Evolutionary conservation across 176 grass and related monocot species (phyloP), one percentile per base, ranked within the genome.

Genomic region (Otatea glauca): DNA sequence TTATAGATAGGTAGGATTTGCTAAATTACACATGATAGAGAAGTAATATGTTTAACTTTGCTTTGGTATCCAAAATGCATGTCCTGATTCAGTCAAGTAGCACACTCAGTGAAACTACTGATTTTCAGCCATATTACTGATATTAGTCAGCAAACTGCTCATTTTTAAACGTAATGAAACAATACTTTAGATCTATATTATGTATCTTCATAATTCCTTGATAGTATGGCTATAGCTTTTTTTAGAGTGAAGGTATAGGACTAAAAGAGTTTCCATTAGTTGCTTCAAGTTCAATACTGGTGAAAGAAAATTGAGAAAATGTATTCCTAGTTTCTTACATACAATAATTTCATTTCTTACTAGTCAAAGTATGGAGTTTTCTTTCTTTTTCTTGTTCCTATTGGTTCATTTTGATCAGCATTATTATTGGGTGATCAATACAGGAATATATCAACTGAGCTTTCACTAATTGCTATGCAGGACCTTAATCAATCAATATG

Each of bases 401-500:
- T 79, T 35, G 61, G n/a, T 65, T 20, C 21, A 79, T 56, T 65
- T 88, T 48, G 42, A 58, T 80, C 18, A 74, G 38, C 1, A 75
- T 76, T 85, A 20, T 32, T 61, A 27, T 68, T 81, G 3, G 21
- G 23, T 60, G 24, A 70, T 72, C 64, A 37, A 55, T 67, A 44
- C 42, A 20, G 70, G 64, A 68, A 68, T 23, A 65, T 47, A 45
- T 35, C 51, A 73, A 78, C 5, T 65, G n/a, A 65, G 34, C 2
- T 42, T 27, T 29, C 7, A 55, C 18, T 58, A 74, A 77, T 88
- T 81, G 75, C 32, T 45, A 51, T 84, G 74, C 94, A 97, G 94
- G 86, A 85, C 83, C 79, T 85, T 97, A 86, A 84, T 94, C 72
- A 75, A 82, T 25, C 72, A 75, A 1, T 85, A 94, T 90, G 90